Base-by-base conservation (phyloP, 176 grass and related monocot genomes). In the Lolium perenne region DNA sequence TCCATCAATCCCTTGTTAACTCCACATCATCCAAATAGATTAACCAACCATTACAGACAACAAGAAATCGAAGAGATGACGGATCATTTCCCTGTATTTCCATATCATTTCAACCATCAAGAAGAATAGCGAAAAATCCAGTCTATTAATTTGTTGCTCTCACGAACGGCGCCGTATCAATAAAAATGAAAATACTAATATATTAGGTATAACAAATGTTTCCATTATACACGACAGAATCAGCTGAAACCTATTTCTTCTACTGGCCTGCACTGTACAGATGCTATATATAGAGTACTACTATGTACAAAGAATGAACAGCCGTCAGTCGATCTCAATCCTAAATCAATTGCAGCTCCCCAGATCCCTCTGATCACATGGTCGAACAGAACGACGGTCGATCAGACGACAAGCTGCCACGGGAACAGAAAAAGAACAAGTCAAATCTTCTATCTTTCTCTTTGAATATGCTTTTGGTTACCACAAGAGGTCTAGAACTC, bases 381-480 rank as follows among this genome's bases (percentile, higher is more conserved):
- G 67, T n/a, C 17, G 22, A 49, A 81, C 82, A 85, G 45, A 47
- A 21, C 10, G 20, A 21, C 45, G 54, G 72, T 43, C 38, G 40
- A 15, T 83, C 73, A 3, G 3, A 78, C 43, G 8, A 78, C n/a
- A 11, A 57, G 43, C 40, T 80, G 81, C 71, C 35, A 77, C 20
- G 1, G 49, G 41, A 84, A 60, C 17, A 66, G 54, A 66, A 86
- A 55, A 86, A 82, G 53, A 90, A 60, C 41, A 32, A 65, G 80
- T 79, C 74, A 66, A 88, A 88, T 88, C 40, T 78, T 81, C 78
- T 79, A 53, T 32, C 60, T 16, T 73, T 32, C 46, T 48, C 35
- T 48, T 32, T 49, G 59, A 25, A 25, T 62, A 11, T 12, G 26
- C 26, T 35, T 66, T 35, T 58, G 56, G 26, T 54, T 50, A 25